Evolutionary conservation across 1,284 basidiomycete genomes (phyloP).

Genomic region (Trametes pubescens): DNA sequence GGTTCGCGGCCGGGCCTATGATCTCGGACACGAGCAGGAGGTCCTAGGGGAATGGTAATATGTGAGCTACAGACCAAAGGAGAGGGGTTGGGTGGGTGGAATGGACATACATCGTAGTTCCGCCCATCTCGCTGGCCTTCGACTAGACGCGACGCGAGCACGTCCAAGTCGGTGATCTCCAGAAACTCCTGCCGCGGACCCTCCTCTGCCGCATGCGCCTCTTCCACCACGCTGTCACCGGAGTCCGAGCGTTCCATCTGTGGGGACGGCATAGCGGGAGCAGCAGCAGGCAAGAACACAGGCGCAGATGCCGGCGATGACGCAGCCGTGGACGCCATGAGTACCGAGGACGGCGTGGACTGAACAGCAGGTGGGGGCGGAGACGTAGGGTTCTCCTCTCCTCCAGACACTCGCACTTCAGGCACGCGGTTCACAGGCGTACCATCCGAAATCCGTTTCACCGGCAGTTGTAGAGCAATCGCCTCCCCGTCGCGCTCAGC

Average conservation of each 20-base stretch:
- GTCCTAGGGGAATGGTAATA: slow-evolving; percentile 42
- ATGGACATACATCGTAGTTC: slow-evolving; percentile 66
- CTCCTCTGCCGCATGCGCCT: slow-evolving; percentile 13
- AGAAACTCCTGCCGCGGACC: slow-evolving; percentile 38
- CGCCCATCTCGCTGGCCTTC: slow-evolving; percentile 52
- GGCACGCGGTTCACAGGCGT: slow-evolving; percentile 27
- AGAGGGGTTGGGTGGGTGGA: slow-evolving; percentile 11
- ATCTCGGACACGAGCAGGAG: slow-evolving; percentile 68
- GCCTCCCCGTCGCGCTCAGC: slow-evolving; percentile 22
- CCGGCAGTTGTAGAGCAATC: neutral
- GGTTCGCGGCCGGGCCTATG: slow-evolving; percentile 57
- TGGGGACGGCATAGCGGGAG: neutral
- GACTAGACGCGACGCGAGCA: slow-evolving; percentile 60
- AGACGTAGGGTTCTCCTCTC: slow-evolving; percentile 9
- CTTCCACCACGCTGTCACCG: slow-evolving; percentile 26
- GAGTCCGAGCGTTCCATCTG: slow-evolving; percentile 29
- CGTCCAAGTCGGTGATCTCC: slow-evolving; percentile 68
- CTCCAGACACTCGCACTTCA: slow-evolving; percentile 3
- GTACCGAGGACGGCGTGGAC: neutral
- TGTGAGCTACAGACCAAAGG: neutral
- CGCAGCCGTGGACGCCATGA: neutral
- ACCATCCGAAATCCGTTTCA: slow-evolving; percentile 28
- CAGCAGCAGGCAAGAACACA: neutral
- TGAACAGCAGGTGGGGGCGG: slow-evolving; percentile 14
- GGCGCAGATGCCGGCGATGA: neutral